Conservation (phyloP, 148 eudicot genomes). For the Limonium bicolor region DNA sequence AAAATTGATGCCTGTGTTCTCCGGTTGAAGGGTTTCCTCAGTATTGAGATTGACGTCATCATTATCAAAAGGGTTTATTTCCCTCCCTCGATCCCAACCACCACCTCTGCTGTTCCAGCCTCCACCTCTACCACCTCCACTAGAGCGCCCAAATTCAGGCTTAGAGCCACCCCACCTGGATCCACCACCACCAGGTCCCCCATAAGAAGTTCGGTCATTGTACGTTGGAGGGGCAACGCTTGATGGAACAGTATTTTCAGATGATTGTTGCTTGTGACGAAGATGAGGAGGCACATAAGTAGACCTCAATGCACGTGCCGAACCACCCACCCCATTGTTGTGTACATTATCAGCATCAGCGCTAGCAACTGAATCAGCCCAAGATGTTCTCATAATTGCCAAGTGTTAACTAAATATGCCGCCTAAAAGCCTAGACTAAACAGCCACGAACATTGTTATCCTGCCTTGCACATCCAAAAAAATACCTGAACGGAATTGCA, state of each 20-base stretch:
- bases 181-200: constrained; percentile 23
- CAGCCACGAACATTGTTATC: not conserved
- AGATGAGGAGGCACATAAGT: constrained; percentile 83
- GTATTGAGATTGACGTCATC: constrained; percentile 21
- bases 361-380: constrained; percentile 58
- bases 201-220: constrained; percentile 25
- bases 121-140: constrained; percentile 15
- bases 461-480: not conserved
- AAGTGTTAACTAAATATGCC: constrained; percentile 1
- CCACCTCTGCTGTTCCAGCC: constrained; percentile 36
- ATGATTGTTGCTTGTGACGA: constrained; percentile 26
- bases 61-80: constrained; percentile 62
- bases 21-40: constrained; percentile 29
- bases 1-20: constrained; percentile 40
- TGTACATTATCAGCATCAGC: constrained; percentile 30
- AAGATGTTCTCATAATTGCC: constrained; percentile 42
- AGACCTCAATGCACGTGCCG: constrained; percentile 31
- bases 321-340: constrained; percentile 14
- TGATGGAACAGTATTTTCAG: constrained; percentile 12
- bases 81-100: constrained; percentile 48
- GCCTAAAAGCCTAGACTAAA: not conserved
- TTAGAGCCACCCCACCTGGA: constrained; percentile 35
- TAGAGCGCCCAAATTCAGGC: constrained; percentile 24
- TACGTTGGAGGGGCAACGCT: constrained; percentile 8
- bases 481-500: not conserved